Base-by-base conservation (phyloP, 1,284 basidiomycete genomes). In the Blastosporella zonata region DNA sequence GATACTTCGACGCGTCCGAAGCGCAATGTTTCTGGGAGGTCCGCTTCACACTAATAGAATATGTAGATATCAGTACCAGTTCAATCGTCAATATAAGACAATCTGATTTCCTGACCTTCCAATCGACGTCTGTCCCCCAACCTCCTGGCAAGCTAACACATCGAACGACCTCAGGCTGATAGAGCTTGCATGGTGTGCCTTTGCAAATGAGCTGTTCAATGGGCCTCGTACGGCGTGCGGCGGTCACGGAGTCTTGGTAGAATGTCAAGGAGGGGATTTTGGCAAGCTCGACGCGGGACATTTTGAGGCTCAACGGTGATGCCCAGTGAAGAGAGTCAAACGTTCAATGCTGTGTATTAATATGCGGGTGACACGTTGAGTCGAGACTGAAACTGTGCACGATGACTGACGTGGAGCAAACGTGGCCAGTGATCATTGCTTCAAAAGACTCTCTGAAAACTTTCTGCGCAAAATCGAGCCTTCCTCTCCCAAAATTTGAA, bases 141-240 rank as follows among this genome's bases (percentile, higher is more conserved):
- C 89, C 87, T 31, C 93, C 92, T 40, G 59, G 68, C 35, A 86
- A 72, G 55, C 87, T 90, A 39, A 73, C 73, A 65, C 93, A 97
- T 55, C 90, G 82, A 22, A 97, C 84, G n/a, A 85, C 89, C 51
- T 93, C 87, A 1, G 93, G 93, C 52, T 83, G 78, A 65, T 83
- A 95, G 13, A 79, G 62, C 28, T 70, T 73, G 65, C 94, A 97
- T 29, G 86, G 75, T 54, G 80, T 80, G 21, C 93, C 93, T n/a
- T 81, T 61, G 64, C 94, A 97, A 27, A 72, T 75, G 20, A 97
- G 78, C 62, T 97, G 93, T 2, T 81, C 77, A 36, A 95, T 73
- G 3, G 91, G 77, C 2, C 69, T 63, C 1, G 79, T 81, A 47
- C 93, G 77, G 23, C 88, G 78, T 6, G 81, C 75, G 6, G 73